Conservation (phyloP, 1,139 yeast species). For the Scheffersomyces parashehatae region DNA sequence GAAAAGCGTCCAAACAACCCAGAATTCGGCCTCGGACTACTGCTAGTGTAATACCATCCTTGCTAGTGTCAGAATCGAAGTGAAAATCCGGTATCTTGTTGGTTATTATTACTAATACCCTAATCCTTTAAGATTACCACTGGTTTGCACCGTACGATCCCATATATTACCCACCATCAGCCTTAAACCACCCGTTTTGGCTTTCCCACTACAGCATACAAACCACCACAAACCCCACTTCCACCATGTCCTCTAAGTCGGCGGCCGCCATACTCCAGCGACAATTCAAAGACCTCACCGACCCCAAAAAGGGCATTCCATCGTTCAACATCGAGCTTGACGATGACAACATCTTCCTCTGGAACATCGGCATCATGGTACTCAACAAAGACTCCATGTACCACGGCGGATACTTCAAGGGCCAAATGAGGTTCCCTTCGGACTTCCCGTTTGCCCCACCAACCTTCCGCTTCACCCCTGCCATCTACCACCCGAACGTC, state of each 20-base stretch:
- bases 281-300: conserved; percentile 91
- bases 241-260: conserved; percentile 46
- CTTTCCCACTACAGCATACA: too few species aligned
- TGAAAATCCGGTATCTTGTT: too few species aligned
- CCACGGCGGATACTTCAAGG: conserved; percentile 95
- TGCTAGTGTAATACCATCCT: too few species aligned
- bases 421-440: conserved; percentile 88
- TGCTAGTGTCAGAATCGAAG: too few species aligned
- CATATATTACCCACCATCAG: too few species aligned
- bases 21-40: too few species aligned
- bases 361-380: conserved; percentile 95
- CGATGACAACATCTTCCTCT: conserved; percentile 85
- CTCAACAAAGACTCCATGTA: conserved; percentile 85
- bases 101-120: too few species aligned
- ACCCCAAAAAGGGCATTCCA: conserved; percentile 90
- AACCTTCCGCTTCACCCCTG: conserved; percentile 88
- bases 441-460: conserved; percentile 95
- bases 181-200: too few species aligned
- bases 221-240: background rate
- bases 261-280: conserved; percentile 85
- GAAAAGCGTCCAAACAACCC: too few species aligned
- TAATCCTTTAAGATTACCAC: too few species aligned
- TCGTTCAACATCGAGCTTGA: conserved; percentile 86
- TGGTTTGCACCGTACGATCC: too few species aligned
- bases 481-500: conserved; percentile 93